Evolutionary conservation across 2,329 filamentous ascomycete species (phyloP), one percentile per base, ranked within the genome.

Genomic region (Stagonosporopsis tanaceti): DNA sequence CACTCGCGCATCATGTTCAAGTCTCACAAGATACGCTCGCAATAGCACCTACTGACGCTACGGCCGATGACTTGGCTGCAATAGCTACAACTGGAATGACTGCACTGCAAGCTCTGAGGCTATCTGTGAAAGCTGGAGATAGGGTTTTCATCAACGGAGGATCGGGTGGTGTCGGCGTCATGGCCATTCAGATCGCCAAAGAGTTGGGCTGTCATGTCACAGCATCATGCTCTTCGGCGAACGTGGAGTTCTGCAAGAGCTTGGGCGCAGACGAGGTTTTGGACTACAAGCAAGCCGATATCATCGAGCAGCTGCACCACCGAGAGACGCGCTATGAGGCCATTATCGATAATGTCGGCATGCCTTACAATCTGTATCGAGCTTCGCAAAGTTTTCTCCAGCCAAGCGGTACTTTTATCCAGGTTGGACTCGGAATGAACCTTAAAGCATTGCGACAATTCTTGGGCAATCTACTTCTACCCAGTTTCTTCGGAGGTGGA

Each of bases 81-180:
- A 28, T 42, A n/a, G 40, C 40, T n/a, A 28, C 24, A 3, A 11
- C 7, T 7, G 24, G 25, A 3, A 42, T 75, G 37, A 75, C 73
- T 4, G 72, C 75, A 3, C 75, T 71, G 40, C 71, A 74, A 61
- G 65, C 59, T 39, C 55, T 78, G 22, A 61, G 59, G 14, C 72
- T 48, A 6, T 60, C 67, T 42, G 64, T 64, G 41, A 75, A 72
- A 61, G 39, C 55, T 4, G 74, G 74, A 20, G 77, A 81, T 47
- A 80, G 78, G 62, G 77, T 89, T 14, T 83, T 88, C 64, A 80
- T 89, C 67, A 88, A 88, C 65, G 86, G 85, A 17, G 85, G 85
- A 0, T 84, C 80, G 9, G 87, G 87, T 20, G 87, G 86, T 0
- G 80, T 78, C 2, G 87, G 87, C 0, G 79, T 80, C 0, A 86